Evolutionary conservation across 2,329 filamentous ascomycete species (phyloP).

Genomic region (Aspergillus unguis): DNA sequence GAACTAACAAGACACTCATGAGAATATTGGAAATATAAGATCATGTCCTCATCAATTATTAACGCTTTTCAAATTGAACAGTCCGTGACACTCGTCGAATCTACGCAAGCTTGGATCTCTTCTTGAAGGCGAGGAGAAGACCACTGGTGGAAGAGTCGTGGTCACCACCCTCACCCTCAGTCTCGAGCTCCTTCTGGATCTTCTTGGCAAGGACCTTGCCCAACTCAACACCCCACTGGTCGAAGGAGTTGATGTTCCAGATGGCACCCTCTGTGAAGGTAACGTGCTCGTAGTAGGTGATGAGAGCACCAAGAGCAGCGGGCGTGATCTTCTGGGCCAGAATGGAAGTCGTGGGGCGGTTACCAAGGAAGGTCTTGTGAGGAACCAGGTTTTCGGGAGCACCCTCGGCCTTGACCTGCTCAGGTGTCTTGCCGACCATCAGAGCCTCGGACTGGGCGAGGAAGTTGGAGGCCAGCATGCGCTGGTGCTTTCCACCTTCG

Average conservation of each 20-base stretch:
- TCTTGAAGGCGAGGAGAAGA: conserved; percentile 90
- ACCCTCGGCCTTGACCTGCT: conserved; percentile 48
- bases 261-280: conserved; percentile 96
- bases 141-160: conserved; percentile 89
- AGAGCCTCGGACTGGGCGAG: conserved; percentile 50
- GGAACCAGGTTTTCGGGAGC: conserved; percentile 62
- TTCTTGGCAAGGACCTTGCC: conserved; percentile 96
- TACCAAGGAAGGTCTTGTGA: conserved; percentile 99
- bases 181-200: conserved; percentile 79
- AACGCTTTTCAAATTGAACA: neutral
- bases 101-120: conserved; percentile 54
- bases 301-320: conserved; percentile 86
- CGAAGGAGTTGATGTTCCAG: conserved; percentile 99
- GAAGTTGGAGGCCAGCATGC: conserved; percentile 52
- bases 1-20: too few relatives aligned
- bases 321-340: conserved; percentile 92
- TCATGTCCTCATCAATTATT: conserved; percentile 21
- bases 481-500: conserved; percentile 88
- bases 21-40: conserved; percentile 15
- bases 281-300: conserved; percentile 98
- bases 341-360: conserved; percentile 94
- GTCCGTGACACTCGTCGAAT: neutral
- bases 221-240: conserved; percentile 99
- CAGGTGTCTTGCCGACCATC: conserved; percentile 53
- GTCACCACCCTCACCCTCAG: conserved; percentile 62